A percentile compares a stretch with the other conserved stretches of the same genome.
Conservation (phyloP, 371 early-diverging fungal species). For the Circinella minor region DNA sequence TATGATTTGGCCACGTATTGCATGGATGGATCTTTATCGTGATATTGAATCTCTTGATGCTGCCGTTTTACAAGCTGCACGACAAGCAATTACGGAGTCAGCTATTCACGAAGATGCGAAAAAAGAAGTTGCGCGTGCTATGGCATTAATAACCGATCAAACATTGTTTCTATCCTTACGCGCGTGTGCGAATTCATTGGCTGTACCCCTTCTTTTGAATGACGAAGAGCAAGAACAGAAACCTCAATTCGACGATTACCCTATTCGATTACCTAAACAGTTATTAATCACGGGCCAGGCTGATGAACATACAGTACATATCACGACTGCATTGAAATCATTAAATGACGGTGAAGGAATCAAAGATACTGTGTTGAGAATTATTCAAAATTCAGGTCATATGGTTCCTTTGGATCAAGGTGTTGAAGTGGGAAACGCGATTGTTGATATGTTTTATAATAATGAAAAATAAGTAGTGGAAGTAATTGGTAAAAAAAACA, state of each 20-base stretch:
- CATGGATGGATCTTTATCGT: slow-evolving; percentile 37
- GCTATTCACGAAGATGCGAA: slow-evolving; percentile 14
- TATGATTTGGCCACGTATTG: slow-evolving; percentile 23
- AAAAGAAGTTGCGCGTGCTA: slow-evolving; percentile 23
- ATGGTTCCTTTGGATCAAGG: slow-evolving; percentile 39
- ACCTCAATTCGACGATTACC: background rate
- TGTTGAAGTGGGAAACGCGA: slow-evolving; percentile 16
- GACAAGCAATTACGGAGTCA: slow-evolving; percentile 24
- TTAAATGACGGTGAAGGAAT: slow-evolving; percentile 19
- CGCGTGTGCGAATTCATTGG: slow-evolving; percentile 21
- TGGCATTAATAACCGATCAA: slow-evolving; percentile 22
- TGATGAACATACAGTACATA: slow-evolving; percentile 26
- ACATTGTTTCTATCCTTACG: slow-evolving; percentile 27
- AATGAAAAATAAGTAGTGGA: background rate
- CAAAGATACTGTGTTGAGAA: slow-evolving; percentile 4
- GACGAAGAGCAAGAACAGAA: too few species aligned
- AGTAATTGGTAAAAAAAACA: background rate
- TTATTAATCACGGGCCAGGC: slow-evolving; percentile 34
- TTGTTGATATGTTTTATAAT: slow-evolving; percentile 19
- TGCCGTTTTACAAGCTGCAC: slow-evolving; percentile 16
- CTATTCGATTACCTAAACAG: slow-evolving; percentile 14
- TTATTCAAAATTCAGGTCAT: slow-evolving; percentile 33
- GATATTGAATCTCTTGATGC: slow-evolving; percentile 18
- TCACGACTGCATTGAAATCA: slow-evolving; percentile 23
- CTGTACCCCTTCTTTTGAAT: background rate